Evolutionary conservation across 2,329 filamentous ascomycete species (phyloP), one percentile per base, ranked within the genome.

Genomic region (Sclerotinia borealis): DNA sequence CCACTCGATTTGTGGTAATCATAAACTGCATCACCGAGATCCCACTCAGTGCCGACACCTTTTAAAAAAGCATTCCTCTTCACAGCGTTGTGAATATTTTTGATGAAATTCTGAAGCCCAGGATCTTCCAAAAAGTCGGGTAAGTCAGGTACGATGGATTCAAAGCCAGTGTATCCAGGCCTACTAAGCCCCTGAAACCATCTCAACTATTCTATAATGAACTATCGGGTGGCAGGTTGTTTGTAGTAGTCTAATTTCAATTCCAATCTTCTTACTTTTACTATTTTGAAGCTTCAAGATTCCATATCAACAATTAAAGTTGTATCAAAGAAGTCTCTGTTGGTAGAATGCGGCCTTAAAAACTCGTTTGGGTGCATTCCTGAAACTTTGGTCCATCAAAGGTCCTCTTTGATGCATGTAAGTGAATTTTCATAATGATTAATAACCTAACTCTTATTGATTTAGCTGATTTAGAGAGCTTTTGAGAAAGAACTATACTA

Each of bases 291-390:
- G n/a, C 39, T 56, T 17, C 4, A 56, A 19, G 4, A 17, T 25
- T 7, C 17, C 29, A 19, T 17, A 22, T 27, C 9, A 25, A 45
- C 39, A 13, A 25, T 25, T 3, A n/a, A 11, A 56, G 39, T 15
- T 56, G 39, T 34, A 11, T 8, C 41, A 45, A 56, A 56, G 54
- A 56, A 56, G 39, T 45, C 54, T 45, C 45, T 56, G 54, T 56
- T 56, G 13, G 19, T 56, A 56, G 54, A 56, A 56, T 56, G 54
- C 54, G 54, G 39, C 27, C 27, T 45, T 8, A 17, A 45, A 45
- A 45, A 45, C 15, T 45, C 4, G 27, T 7, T 45, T 56, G 22
- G 39, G 34, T 34, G 17, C 54, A 56, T 56, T 45, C 54, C 54
- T 45, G 22, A 25, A 55, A 45, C n/a, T 31, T n/a, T 56, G 45